Base-by-base conservation (phyloP, 1,284 basidiomycete genomes). In the Puccinia triticina region DNA sequence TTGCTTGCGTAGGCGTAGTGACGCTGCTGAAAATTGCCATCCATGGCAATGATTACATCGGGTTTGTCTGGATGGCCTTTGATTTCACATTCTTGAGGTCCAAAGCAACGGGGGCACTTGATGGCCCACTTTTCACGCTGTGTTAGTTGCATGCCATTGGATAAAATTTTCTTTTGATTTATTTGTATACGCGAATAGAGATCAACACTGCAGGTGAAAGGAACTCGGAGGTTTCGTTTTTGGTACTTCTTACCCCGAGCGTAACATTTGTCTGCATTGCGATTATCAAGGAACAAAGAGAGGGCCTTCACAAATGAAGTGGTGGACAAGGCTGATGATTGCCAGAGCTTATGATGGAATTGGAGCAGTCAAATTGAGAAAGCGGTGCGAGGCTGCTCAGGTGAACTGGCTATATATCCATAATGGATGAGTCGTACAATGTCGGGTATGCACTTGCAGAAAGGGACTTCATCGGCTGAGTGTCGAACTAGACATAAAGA, bases 291-390 rank as follows among this genome's bases (percentile, higher is more conserved):
- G 26, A 72, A n/a, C 2, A 21, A 1, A 4, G 23, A 18, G 16
- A 73, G 32, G 3, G 21, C 71, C 14, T 46, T 73, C 43, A 73
- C 21, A 53, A 73, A 73, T 23, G 32, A 21, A 2, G 71, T 50
- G 34, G 34, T 50, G 14, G 71, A 53, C 10, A 50, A 16, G 1
- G 26, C 26, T 10, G 46, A 18, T 2, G 8, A 21, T 23, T 73
- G 46, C 73, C 73, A 75, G 26, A 75, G 53, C n/a, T 32, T 21
- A 57, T 75, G 73, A 40, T 75, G 73, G 21, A 75, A 75, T 57
- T 75, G 50, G 5, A 75, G 4, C 29, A 75, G 53, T 10, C 1
- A 53, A 4, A 75, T 59, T 14, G 73, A 59, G 73, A 59, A 75
- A 1, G 50, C 40, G 4, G 73, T 75, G 11, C 73, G 21, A 32